Percentiles rank a stretch among this genome's conserved stretches.
These are phyloP conservation scores for Rhodotorula sp. DNA, from an alignment of 1,284 basidiomycete genomes.

Conservation along the genomic window DNA sequence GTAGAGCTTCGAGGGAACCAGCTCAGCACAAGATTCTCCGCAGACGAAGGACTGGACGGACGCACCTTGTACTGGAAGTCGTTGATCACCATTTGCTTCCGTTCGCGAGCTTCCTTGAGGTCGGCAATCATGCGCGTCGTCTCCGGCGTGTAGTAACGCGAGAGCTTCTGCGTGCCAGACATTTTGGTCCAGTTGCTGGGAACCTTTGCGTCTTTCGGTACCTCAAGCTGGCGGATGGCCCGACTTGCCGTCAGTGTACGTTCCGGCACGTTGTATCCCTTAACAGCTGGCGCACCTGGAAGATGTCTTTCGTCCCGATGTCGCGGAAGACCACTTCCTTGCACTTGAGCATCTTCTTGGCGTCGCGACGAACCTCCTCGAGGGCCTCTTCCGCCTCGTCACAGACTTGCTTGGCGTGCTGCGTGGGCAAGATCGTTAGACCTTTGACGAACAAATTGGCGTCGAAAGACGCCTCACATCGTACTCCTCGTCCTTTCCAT, in stretches of 20 bases:
- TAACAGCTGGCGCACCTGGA: slow-evolving; percentile 50
- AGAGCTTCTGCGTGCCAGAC: slow-evolving; percentile 67
- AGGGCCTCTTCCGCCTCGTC: slow-evolving; percentile 65
- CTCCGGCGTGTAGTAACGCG: slow-evolving; percentile 73
- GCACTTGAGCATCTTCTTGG: slow-evolving; percentile 62
- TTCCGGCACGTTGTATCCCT: no score
- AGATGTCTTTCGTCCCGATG: slow-evolving; percentile 41
- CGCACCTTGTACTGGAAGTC: slow-evolving; percentile 86
- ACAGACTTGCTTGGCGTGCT: slow-evolving; percentile 66
- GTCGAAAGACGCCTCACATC: slow-evolving; percentile 52
- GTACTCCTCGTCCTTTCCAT: slow-evolving; percentile 79
- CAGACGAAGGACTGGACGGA: slow-evolving; percentile 69
- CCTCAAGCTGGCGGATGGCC: slow-evolving; percentile 61
- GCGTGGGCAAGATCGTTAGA: neutral
- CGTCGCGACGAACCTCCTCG: slow-evolving; percentile 62
- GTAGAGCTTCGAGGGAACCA: slow-evolving; percentile 36
- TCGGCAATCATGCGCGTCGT: slow-evolving; percentile 68
- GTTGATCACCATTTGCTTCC: slow-evolving; percentile 70
- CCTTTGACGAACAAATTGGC: neutral
- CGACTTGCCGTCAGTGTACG: neutral
- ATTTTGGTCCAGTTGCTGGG: slow-evolving; percentile 82
- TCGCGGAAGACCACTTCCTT: slow-evolving; percentile 37
- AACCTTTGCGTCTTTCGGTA: slow-evolving; percentile 61
- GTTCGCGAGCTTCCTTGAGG: slow-evolving; percentile 89
- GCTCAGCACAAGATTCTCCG: neutral